These are phyloP conservation scores for Rubus idaeus DNA, from an alignment of 306 rosid species.

Conservation along the genomic window DNA sequence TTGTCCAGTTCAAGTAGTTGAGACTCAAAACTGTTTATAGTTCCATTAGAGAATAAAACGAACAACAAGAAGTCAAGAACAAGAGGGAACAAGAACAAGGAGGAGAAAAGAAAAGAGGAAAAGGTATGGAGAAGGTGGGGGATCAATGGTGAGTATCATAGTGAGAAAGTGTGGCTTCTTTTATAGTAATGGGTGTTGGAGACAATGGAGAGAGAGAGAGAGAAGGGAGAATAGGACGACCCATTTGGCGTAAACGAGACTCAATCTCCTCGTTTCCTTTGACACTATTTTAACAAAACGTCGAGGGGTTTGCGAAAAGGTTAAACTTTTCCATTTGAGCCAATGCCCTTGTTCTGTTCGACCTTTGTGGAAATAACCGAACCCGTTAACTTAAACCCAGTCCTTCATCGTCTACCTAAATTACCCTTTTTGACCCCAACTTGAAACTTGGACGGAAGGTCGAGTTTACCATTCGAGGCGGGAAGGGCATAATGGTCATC, in stretches of 20 bases:
- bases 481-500: slow-evolving; percentile 27
- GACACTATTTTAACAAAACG: slow-evolving; percentile 37
- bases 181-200: slow-evolving; percentile 74
- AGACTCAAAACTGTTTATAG: slow-evolving; percentile 24
- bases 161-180: slow-evolving; percentile 52
- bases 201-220: background rate
- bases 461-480: background rate
- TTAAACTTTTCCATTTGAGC: slow-evolving; percentile 4
- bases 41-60: slow-evolving; percentile 24
- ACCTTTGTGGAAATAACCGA: slow-evolving; percentile 40
- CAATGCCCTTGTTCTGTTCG: slow-evolving; percentile 8
- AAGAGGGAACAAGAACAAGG: slow-evolving; percentile 19
- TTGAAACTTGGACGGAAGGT: background rate
- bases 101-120: background rate
- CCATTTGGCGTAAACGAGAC: slow-evolving; percentile 85
- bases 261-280: slow-evolving; percentile 57
- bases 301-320: slow-evolving; percentile 22
- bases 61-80: slow-evolving; percentile 31
- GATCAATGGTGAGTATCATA: slow-evolving; percentile 26
- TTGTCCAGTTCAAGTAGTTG: background rate
- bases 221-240: slow-evolving; percentile 40
- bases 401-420: background rate
- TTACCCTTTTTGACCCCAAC: slow-evolving; percentile 8
- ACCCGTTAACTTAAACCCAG: slow-evolving; percentile 12
- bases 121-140: slow-evolving; percentile 8